Evolutionary conservation across 176 grass and related monocot genomes (phyloP), one percentile per base, ranked within the genome.

Genomic region (Rhynchospora pubera): DNA sequence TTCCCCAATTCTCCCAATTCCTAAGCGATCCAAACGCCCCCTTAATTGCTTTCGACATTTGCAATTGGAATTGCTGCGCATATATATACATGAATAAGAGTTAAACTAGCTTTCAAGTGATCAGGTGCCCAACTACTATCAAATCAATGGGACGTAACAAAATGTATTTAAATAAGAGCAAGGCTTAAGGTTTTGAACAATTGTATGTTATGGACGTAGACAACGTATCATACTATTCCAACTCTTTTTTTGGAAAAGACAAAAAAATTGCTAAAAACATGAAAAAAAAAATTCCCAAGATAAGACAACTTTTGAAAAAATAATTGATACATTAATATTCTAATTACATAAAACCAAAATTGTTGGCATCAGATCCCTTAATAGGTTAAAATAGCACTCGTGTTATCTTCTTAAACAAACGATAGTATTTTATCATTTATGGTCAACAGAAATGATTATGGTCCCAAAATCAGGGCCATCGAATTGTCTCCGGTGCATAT

Each of bases 381-480:
- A 10, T 44, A 73, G 45, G 19, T 73, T 73, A 73, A 48, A 48
- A 23, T 73, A 50, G 19, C 69, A 73, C 47, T 75, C 52, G 71
- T 16, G 22, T 52, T 75, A 75, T 51, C 47, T 75, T 75, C 71
- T 75, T 75, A 21, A 75, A 53, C 47, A 75, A 75, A 75, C 71
- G 21, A 75, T 23, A 52, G 70, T 46, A 74, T 46, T 74, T 52
- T 26, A 28, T 74, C 70, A 51, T 74, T 51, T 52, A 28, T 51
- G 47, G 53, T 75, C 46, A 52, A 75, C 10, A 53, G 47, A 75
- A 53, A 28, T 30, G 47, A 75, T 75, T 75, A 53, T 18, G 22
- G 47, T 53, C 47, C 21, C 71, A 46, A 53, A 75, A 53, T 16
- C 5, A 3, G 47, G 47, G 52, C 52, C 71, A 30, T 5, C 47